phyloP scores from a whole-genome alignment of 441 rosid genomes.

The Pelargonium australe region DNA sequence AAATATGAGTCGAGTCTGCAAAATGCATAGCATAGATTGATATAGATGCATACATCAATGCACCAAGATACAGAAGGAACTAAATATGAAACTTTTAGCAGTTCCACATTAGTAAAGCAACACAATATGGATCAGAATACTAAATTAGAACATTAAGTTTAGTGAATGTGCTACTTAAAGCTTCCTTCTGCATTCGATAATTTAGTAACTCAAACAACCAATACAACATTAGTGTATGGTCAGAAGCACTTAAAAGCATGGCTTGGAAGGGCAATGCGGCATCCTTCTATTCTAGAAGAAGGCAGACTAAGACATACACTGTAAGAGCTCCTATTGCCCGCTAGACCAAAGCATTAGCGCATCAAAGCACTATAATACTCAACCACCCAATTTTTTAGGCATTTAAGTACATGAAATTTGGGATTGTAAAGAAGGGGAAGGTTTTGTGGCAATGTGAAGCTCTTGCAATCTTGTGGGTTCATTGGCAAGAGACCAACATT shows the following conservation, averaged over 20 bases:
- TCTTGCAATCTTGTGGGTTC: neutral
- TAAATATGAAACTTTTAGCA: neutral
- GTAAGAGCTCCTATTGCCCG: neutral
- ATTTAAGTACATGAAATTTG: too few relatives aligned
- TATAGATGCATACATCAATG: neutral
- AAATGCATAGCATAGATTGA: neutral
- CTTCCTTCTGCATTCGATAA: neutral
- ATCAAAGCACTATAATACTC: neutral
- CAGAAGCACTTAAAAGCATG: neutral
- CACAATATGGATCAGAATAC: neutral
- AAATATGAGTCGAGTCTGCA: neutral
- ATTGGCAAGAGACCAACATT: neutral
- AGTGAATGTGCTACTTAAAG: neutral
- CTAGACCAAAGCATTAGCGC: neutral
- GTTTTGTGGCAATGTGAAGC: neutral
- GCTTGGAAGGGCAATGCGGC: neutral
- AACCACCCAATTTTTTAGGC: neutral
- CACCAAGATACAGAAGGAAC: neutral
- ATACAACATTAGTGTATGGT: neutral
- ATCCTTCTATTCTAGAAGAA: neutral
- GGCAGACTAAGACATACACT: conserved; percentile 1
- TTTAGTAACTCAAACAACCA: neutral
- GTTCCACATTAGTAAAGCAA: neutral
- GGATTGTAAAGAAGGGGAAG: neutral
- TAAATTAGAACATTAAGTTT: neutral